Evolutionary conservation across 192 early-diverging fungal genomes (phyloP), one percentile per base, ranked within the genome.

Genomic region (Coemansia javaensis): DNA sequence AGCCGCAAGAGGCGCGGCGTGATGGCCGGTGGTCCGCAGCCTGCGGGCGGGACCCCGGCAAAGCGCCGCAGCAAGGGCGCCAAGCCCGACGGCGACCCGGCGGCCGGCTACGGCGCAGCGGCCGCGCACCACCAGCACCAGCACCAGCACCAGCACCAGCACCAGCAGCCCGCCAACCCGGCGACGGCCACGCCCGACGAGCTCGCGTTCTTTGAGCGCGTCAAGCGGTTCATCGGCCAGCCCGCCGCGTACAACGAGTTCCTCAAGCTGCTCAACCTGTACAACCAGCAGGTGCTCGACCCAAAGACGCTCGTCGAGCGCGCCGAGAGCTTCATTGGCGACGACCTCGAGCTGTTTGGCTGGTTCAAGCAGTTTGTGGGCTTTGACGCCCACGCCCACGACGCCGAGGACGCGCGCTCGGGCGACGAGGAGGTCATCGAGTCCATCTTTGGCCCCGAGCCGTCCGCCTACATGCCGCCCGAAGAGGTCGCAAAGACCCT

Each of bases 191-290:
- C 84, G 0, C 62, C 74, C 8, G 91, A 96, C 40, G 97, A 99
- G 60, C 73, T 92, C 6, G 88, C 89, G 27, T 90, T 98, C 53
- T 98, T 99, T 78, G 94, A 98, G 46, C 80, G 85, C 12, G 88
- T 90, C 47, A 93, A 91, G 57, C 80, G 81, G 27, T 77, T 83
- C 53, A 90, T 99, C 44, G 82, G 82, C 3, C 88, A 91, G 76
- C 93, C 91, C 40, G 67, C 77, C 13, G 85, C 86, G 0, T 99
- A 96, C 63, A 89, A 88, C 66, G 94, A 99, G 62, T 99, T 99
- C 66, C 77, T 99, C 37, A 98, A 97, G 63, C 71, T 97, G 2
- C 72, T 99, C 17, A 96, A 97, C 43, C 63, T 98, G 17, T 99
- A 89, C 67, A 92, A 84, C 49, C 90, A 97, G 55, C 90, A 96